Evolutionary conservation across 1,284 basidiomycete genomes (phyloP).

Genomic region (Coniferiporia sulphurascens): DNA sequence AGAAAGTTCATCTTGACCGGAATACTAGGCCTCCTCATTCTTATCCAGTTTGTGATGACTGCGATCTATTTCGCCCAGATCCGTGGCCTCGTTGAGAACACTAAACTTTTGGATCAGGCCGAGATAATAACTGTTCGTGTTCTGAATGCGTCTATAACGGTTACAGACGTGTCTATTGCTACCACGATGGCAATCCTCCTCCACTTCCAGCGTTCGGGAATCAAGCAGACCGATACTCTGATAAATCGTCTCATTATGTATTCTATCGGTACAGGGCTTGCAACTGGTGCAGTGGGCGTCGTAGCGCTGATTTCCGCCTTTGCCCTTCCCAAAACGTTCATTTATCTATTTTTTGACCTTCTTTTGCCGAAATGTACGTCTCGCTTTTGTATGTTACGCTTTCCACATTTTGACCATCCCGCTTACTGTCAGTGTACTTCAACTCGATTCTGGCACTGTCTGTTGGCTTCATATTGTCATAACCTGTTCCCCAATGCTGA

Average conservation of each 20-base stretch:
- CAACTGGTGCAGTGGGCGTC: background rate
- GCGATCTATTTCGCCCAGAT: background rate
- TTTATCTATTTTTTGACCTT: background rate
- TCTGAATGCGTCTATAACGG: background rate
- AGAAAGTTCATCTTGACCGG: background rate
- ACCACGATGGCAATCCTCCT: background rate
- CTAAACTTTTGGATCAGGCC: background rate
- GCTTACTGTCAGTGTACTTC: background rate
- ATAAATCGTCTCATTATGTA: conserved; percentile 1
- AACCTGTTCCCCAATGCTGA: no score
- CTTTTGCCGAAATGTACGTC: conserved; percentile 1
- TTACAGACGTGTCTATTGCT: background rate
- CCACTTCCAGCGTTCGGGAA: background rate
- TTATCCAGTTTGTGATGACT: background rate
- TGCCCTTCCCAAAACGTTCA: background rate
- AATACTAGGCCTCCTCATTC: background rate
- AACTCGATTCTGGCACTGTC: background rate
- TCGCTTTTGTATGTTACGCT: no score
- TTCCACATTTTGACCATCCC: background rate
- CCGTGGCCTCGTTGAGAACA: background rate
- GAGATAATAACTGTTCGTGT: background rate
- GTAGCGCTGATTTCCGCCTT: background rate
- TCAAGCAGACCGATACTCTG: conserved; percentile 9
- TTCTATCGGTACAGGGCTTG: background rate
- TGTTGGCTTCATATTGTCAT: background rate